phyloP scores from a whole-genome alignment of 768 basidiomycete species.

The Neoboletus magnificus region DNA sequence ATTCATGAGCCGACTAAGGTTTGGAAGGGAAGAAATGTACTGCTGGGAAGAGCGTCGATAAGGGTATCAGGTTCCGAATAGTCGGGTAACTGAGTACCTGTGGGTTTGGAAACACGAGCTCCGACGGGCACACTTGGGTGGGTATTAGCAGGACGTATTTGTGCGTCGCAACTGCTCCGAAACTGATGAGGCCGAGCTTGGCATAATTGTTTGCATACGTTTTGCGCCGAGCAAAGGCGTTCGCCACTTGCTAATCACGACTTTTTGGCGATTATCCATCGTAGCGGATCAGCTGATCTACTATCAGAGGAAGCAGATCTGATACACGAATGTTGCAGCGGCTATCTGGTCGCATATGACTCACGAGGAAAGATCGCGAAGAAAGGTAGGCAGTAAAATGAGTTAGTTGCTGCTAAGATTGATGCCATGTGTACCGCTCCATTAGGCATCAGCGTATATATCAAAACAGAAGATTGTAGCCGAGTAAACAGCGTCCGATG shows the following conservation, averaged over 20 bases:
- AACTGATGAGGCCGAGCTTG: background rate
- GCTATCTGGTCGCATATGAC: slow-evolving; percentile 8
- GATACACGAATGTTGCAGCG: slow-evolving; percentile 15
- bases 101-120: slow-evolving; percentile 19
- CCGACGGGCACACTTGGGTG: slow-evolving; percentile 19
- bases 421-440: too few relatives aligned
- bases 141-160: slow-evolving; percentile 16
- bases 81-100: slow-evolving; percentile 15
- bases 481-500: too few relatives aligned
- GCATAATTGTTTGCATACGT: too few relatives aligned
- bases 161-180: slow-evolving; percentile 12
- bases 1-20: too few relatives aligned
- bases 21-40: too few relatives aligned
- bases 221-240: too few relatives aligned
- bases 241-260: slow-evolving; percentile 14
- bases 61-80: slow-evolving; percentile 14
- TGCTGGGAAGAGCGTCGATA: background rate
- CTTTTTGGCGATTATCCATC: slow-evolving; percentile 10
- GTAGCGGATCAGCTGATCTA: background rate
- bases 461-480: too few relatives aligned
- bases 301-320: too few relatives aligned
- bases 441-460: too few relatives aligned
- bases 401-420: too few relatives aligned
- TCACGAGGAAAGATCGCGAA: slow-evolving; percentile 16
- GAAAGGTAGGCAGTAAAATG: slow-evolving; percentile 11